These are phyloP conservation scores for Amanita pseudoporphyria DNA, from an alignment of 768 basidiomycete species.

Conservation along the genomic window DNA sequence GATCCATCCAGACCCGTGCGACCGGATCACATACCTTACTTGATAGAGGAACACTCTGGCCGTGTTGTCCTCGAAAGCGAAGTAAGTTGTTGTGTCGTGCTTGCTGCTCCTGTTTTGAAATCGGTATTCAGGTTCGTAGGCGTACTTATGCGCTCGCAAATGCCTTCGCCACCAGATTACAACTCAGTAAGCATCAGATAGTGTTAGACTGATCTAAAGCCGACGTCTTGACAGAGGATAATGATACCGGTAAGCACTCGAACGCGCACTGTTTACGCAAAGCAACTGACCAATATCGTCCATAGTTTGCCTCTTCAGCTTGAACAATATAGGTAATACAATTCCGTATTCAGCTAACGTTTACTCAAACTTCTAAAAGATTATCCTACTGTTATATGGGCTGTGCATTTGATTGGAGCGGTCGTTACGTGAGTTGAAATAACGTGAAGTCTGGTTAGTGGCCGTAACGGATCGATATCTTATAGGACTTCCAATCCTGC, in stretches of 20 bases:
- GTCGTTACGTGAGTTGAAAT: conserved; percentile 40
- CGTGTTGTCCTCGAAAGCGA: conserved; percentile 33
- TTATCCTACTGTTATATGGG: conserved; percentile 41
- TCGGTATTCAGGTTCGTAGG: conserved; percentile 17
- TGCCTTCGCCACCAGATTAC: conserved; percentile 36
- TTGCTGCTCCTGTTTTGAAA: background rate
- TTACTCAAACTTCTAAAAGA: conserved; percentile 23
- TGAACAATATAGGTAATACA: conserved; percentile 47
- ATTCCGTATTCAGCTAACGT: background rate
- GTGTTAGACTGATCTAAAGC: background rate
- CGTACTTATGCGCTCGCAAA: conserved; percentile 47
- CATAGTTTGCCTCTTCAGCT: conserved; percentile 53
- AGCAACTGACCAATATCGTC: background rate
- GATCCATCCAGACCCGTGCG: conserved; percentile 36
- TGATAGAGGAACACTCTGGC: conserved; percentile 50
- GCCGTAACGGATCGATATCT: conserved; percentile 11
- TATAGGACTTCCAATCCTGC: conserved; percentile 52
- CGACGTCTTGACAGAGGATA: conserved; percentile 21
- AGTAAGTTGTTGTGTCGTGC: conserved; percentile 22
- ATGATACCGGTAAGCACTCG: conserved; percentile 33
- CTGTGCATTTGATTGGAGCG: conserved; percentile 43
- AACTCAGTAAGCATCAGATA: conserved; percentile 28
- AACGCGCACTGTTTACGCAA: background rate
- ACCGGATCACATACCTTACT: conserved; percentile 37
- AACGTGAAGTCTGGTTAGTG: conserved; percentile 1